A percentile compares a stretch with the other conserved stretches of the same genome.
These are phyloP conservation scores for Coemansia sp. DNA, from an alignment of 192 early-diverging fungal genomes.

Conservation along the genomic window DNA sequence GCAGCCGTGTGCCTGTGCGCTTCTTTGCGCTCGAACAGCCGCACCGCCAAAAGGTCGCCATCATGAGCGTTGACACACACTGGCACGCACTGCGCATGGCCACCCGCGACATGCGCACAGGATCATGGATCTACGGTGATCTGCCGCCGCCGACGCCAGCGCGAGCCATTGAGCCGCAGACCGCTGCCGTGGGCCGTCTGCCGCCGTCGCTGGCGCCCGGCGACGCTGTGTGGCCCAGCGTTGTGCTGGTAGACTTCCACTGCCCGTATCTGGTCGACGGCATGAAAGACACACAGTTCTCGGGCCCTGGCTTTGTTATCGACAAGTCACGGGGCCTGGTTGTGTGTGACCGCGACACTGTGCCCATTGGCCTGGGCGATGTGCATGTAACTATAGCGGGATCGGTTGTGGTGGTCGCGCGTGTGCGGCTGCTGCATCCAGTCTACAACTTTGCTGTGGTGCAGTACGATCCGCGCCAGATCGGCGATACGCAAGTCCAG, in stretches of 20 bases:
- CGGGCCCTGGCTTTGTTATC: constrained; percentile 69
- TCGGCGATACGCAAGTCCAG: constrained; percentile 74
- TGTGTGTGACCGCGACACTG: constrained; percentile 82
- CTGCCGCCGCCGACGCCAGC: constrained; percentile 59
- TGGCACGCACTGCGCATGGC: constrained; percentile 83
- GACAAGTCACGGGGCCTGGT: constrained; percentile 76
- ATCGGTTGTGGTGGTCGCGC: constrained; percentile 80
- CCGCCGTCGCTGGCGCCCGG: constrained; percentile 72
- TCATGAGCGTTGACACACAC: constrained; percentile 84
- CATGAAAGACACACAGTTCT: constrained; percentile 63
- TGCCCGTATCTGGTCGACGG: constrained; percentile 79
- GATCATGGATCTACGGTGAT: constrained; percentile 76
- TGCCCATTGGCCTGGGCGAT: constrained; percentile 85
- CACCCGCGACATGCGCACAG: constrained; percentile 71
- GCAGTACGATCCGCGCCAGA: constrained; percentile 68
- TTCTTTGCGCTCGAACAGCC: constrained; percentile 81
- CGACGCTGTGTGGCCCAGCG: constrained; percentile 71
- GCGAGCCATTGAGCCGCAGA: constrained; percentile 59
- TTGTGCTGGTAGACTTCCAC: constrained; percentile 80
- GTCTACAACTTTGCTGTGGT: constrained; percentile 86
- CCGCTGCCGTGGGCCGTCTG: constrained; percentile 70
- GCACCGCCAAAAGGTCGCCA: constrained; percentile 75
- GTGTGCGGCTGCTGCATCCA: constrained; percentile 83
- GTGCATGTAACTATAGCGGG: constrained; percentile 87
- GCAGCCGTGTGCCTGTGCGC: constrained; percentile 63